Conservation (phyloP, 164 flowering plant genomes). For the Tetrastigma voinierianum region DNA sequence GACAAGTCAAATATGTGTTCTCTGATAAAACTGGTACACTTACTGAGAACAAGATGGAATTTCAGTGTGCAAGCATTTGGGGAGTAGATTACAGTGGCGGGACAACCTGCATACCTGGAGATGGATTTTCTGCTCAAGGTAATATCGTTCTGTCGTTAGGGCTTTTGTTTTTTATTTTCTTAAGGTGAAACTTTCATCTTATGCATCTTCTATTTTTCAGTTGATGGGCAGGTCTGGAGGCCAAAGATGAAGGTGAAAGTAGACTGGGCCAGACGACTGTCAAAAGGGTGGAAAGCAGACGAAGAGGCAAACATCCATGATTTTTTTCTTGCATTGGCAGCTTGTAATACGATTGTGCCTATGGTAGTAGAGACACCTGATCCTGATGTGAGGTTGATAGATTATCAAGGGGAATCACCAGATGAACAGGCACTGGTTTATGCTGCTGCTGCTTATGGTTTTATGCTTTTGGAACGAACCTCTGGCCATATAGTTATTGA, state of each 20-base stretch:
- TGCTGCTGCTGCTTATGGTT: conserved; percentile 98
- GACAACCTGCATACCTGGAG: conserved; percentile 20
- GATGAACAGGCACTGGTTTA: conserved; percentile 97
- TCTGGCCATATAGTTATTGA: conserved; percentile 91
- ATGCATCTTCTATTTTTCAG: conserved; percentile 31
- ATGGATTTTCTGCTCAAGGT: conserved; percentile 66
- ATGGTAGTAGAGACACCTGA: conserved; percentile 62
- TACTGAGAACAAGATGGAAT: conserved; percentile 99
- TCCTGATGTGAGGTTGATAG: conserved; percentile 57
- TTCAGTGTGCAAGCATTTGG: conserved; percentile 83
- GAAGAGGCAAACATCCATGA: conserved; percentile 54
- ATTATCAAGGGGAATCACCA: conserved; percentile 97
- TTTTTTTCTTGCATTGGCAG: conserved; percentile 91
- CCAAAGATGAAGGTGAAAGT: conserved; percentile 83
- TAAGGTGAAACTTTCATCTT: not conserved
- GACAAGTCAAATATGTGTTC: conserved; percentile 89
- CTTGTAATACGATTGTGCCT: conserved; percentile 98
- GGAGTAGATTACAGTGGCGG: conserved; percentile 68
- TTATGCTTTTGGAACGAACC: conserved; percentile 85
- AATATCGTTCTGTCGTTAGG: not conserved
- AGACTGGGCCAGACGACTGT: conserved; percentile 48
- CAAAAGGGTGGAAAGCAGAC: conserved; percentile 42
- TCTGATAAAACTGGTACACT: conserved; percentile 98
- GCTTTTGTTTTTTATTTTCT: not conserved
- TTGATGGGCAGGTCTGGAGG: conserved; percentile 55